phyloP scores from a whole-genome alignment of 768 basidiomycete genomes.

The Xerocomellus amylosporus region DNA sequence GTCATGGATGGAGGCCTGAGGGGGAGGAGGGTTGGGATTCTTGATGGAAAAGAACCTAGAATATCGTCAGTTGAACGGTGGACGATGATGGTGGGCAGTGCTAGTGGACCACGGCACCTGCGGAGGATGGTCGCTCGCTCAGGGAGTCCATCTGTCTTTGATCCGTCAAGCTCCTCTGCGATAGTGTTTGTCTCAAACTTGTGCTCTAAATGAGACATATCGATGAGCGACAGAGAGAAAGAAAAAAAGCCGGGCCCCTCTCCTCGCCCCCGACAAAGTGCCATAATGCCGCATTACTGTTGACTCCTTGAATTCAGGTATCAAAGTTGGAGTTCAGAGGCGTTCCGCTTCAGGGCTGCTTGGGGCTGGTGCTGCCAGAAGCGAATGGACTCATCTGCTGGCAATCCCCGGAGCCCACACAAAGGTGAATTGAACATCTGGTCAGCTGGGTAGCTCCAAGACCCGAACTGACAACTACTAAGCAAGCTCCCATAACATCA shows the following conservation, averaged over 20 bases:
- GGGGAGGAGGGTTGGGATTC: conserved; percentile 33
- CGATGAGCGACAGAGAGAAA: not conserved
- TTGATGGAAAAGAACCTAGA: conserved; percentile 14
- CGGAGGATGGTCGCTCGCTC: not conserved
- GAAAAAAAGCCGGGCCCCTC: not conserved
- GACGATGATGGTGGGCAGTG: not conserved
- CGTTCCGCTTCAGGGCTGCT: too few relatives aligned
- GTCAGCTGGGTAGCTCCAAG: too few relatives aligned
- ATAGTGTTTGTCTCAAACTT: not conserved
- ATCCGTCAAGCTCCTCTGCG: not conserved
- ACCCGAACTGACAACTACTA: too few relatives aligned
- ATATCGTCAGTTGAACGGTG: not conserved
- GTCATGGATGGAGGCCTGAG: conserved; percentile 56
- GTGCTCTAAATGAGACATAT: conserved; percentile 6
- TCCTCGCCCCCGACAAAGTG: too few relatives aligned
- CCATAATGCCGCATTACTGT: too few relatives aligned
- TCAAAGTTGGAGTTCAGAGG: too few relatives aligned
- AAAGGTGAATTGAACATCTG: too few relatives aligned
- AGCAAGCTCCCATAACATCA: not conserved
- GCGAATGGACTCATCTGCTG: too few relatives aligned
- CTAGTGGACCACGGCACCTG: not conserved
- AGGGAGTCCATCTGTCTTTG: not conserved
- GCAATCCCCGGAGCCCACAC: too few relatives aligned
- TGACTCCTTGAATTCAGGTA: too few relatives aligned
- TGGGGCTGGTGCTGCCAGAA: too few relatives aligned